phyloP scores from a whole-genome alignment of 2,329 filamentous ascomycete genomes.

The Rhinocladiella similis region DNA sequence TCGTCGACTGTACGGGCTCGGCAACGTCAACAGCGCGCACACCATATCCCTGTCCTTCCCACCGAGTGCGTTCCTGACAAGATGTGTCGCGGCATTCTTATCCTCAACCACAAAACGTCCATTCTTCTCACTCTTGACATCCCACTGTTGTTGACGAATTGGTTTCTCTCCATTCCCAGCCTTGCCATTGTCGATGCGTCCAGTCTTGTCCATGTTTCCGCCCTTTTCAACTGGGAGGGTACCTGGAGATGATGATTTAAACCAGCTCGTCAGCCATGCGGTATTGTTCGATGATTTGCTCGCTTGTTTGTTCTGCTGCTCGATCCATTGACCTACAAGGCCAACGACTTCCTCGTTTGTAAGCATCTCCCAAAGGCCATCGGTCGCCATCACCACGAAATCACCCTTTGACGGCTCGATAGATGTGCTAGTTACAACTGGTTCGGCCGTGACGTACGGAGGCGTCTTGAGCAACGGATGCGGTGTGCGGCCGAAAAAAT shows the following conservation, averaged over 20 bases:
- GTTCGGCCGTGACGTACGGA: constrained; percentile 96
- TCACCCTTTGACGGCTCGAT: constrained; percentile 87
- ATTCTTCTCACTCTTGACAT: constrained; percentile 66
- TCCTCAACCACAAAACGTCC: constrained; percentile 87
- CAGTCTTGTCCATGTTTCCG: constrained; percentile 53
- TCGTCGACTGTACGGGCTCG: constrained; percentile 84
- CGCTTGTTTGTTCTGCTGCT: constrained; percentile 60
- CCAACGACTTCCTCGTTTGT: constrained; percentile 98
- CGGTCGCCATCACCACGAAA: constrained; percentile 93
- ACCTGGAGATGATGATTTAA: constrained; percentile 43
- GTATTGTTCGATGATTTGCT: constrained; percentile 39
- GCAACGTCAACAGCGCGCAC: constrained; percentile 85
- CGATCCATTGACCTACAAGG: constrained; percentile 94
- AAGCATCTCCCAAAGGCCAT: constrained; percentile 98
- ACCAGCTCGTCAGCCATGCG: constrained; percentile 68
- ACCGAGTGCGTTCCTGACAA: constrained; percentile 91
- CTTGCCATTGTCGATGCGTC: constrained; percentile 44
- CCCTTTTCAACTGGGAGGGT: constrained; percentile 74
- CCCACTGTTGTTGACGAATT: constrained; percentile 89
- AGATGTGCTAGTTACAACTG: constrained; percentile 88
- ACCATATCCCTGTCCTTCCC: constrained; percentile 93
- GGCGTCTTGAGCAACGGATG: constrained; percentile 81
- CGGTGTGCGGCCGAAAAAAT: constrained; percentile 83
- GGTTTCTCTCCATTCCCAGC: constrained; percentile 50
- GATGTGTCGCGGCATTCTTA: constrained; percentile 92